Evolutionary conservation across 139 green algal genomes (phyloP).

Genomic region (Auxenochlorella pyrenoidosa): DNA sequence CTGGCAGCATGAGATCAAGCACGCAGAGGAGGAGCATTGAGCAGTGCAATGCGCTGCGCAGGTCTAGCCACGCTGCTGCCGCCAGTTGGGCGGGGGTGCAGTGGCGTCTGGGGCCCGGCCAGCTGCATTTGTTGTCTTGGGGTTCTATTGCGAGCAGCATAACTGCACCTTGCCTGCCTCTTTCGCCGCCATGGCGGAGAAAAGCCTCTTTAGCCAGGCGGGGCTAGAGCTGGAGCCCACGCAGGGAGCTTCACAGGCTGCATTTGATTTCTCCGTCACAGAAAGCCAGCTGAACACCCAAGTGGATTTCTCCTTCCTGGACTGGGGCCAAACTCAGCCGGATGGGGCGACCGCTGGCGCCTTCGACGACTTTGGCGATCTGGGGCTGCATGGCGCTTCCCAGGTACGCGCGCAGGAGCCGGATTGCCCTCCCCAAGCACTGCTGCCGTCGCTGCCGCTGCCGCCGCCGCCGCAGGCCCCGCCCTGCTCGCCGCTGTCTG

Average conservation of each 20-base stretch:
- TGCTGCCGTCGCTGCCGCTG: background rate
- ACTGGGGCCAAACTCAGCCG: conserved; percentile 13
- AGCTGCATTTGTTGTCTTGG: background rate
- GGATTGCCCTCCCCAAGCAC: background rate
- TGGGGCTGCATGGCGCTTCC: background rate
- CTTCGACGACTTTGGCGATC: conserved; percentile 17
- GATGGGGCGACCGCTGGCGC: background rate
- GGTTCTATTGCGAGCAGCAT: rapidly evolving
- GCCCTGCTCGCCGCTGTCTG: background rate
- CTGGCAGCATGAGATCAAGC: too few species aligned
- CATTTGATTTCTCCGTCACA: conserved; percentile 10
- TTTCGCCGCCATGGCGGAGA: background rate
- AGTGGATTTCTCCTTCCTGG: conserved; percentile 41
- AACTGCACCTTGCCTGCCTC: background rate
- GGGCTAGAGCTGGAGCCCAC: background rate
- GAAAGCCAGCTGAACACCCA: conserved; percentile 28
- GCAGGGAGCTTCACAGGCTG: background rate
- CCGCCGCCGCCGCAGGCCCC: background rate
- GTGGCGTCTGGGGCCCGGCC: too few species aligned
- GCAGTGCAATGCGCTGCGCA: too few species aligned
- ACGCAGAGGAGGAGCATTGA: too few species aligned
- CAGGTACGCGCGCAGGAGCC: conserved; percentile 1
- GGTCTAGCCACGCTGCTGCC: too few species aligned
- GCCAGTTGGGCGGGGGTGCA: too few species aligned
- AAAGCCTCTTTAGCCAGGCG: background rate